Conservation (phyloP, 139 green algal species). For the Tetradesmus obliquus region DNA sequence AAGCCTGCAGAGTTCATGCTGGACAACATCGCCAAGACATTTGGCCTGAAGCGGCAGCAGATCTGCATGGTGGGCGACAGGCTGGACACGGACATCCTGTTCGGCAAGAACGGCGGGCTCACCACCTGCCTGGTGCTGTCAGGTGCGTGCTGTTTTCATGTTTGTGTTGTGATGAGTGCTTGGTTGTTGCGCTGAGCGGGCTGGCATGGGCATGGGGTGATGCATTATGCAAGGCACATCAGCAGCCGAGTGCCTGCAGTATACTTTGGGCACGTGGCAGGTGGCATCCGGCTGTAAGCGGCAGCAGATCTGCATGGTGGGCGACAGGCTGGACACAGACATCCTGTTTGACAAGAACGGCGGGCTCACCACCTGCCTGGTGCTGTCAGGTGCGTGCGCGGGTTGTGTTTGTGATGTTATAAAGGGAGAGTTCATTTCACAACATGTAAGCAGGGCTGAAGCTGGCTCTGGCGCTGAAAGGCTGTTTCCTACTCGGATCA, state of each 20-base stretch:
- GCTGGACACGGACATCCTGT: constrained; percentile 99
- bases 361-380: constrained; percentile 91
- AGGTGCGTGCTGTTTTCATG: constrained; percentile 55
- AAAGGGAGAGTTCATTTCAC: no score
- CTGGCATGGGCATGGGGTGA: not conserved
- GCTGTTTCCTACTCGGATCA: no score
- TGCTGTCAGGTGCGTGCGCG: constrained; percentile 69
- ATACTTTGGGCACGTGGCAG: not conserved
- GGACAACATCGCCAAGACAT: constrained; percentile 89
- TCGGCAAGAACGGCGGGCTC: constrained; percentile 96
- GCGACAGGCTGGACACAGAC: constrained; percentile 99
- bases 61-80: constrained; percentile 99
- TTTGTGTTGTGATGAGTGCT: not conserved
- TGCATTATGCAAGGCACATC: not conserved
- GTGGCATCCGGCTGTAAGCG: constrained; percentile 66
- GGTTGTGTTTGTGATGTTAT: not conserved
- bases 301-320: constrained; percentile 98
- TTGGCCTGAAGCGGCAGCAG: constrained; percentile 79
- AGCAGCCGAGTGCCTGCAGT: not conserved
- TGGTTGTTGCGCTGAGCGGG: not conserved
- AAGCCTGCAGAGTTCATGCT: constrained; percentile 98
- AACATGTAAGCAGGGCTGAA: no score
- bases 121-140: constrained; percentile 87
- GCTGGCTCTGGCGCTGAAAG: no score
- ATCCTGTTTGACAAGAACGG: constrained; percentile 98